Evolutionary conservation across 495 filamentous ascomycete genomes (phyloP), one percentile per base, ranked within the genome.

Genomic region (Neurospora intermedia): DNA sequence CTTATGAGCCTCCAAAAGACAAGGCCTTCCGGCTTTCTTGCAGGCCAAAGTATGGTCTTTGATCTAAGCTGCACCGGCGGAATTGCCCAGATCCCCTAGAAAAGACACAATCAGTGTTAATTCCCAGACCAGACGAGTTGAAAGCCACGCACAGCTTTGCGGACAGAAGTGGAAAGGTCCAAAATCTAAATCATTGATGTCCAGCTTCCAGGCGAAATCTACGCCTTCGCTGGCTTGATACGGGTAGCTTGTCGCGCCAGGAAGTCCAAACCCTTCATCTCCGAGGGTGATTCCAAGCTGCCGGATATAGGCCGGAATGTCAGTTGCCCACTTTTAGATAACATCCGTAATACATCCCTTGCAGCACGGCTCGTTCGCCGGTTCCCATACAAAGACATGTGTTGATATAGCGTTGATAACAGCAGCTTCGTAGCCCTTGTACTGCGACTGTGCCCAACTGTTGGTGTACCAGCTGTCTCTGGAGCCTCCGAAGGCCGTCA

Each of bases 361-460:
- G 83, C 91, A 92, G 72, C 90, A 85, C 11, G 90, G 88, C 82
- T 93, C 91, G 78, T 93, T 93, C 23, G 84, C 87, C 8, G 93
- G 82, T 76, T 93, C 90, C 91, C 91, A 93, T 0, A 89, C 87
- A 76, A 93, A 90, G 73, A 93, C 84, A 71, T 4, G 85, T 88
- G 45, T 77, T 81, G 27, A 76, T 81, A 79, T 92, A 92, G 11
- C 90, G 42, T 79, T 80, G 1, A 94, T 84, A 13, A 93, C 85
- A 13, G 89, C 83, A 46, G 86, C 79, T 79, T 93, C 85, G 81
- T 92, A 93, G 11, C 79, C 83, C 40, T 86, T 84, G 81, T 91
- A 94, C 39, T 87, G 84, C 4, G 80, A 77, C 77, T 93, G 90
- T 18, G 86, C 86, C 35, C 76, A 74, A 3, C 78, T 72, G 74